phyloP scores from a whole-genome alignment of 805 yeast genomes.

The Schizosaccharomyces osmophilus region DNA sequence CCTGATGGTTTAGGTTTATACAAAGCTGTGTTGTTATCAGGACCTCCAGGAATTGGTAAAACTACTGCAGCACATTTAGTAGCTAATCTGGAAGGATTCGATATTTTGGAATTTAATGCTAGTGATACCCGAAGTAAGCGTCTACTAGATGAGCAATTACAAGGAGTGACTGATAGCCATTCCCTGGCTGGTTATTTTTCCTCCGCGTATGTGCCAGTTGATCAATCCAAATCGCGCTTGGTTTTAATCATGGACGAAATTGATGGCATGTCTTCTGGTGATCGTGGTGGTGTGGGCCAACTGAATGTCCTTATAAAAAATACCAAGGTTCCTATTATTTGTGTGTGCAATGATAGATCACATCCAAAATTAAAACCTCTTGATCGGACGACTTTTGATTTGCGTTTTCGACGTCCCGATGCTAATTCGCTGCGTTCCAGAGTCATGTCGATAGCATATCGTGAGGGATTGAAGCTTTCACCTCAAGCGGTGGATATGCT shows the following conservation, averaged over 20 bases:
- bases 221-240: constrained; percentile 28
- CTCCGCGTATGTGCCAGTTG: constrained; percentile 5
- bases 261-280: constrained; percentile 98
- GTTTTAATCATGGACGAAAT: constrained; percentile 94
- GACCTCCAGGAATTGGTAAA: constrained; percentile 89
- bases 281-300: constrained; percentile 93
- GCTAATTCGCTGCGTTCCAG: constrained; percentile 61
- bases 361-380: constrained; percentile 91
- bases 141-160: constrained; percentile 40
- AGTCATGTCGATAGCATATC: constrained; percentile 66
- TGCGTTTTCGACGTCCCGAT: constrained; percentile 74
- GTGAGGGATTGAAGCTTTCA: constrained; percentile 62
- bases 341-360: constrained; percentile 80
- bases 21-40: constrained; percentile 70
- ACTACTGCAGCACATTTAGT: constrained; percentile 74
- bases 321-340: constrained; percentile 64
- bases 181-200: constrained; percentile 58
- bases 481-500: constrained; percentile 61
- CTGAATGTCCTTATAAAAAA: constrained; percentile 65
- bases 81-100: constrained; percentile 56
- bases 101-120: constrained; percentile 69
- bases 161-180: constrained; percentile 51
- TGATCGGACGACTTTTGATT: constrained; percentile 54
- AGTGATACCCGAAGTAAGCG: constrained; percentile 69
- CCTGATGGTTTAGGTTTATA: constrained; percentile 42